Conservation (phyloP, 768 basidiomycete species). For the Russula brevipes region DNA sequence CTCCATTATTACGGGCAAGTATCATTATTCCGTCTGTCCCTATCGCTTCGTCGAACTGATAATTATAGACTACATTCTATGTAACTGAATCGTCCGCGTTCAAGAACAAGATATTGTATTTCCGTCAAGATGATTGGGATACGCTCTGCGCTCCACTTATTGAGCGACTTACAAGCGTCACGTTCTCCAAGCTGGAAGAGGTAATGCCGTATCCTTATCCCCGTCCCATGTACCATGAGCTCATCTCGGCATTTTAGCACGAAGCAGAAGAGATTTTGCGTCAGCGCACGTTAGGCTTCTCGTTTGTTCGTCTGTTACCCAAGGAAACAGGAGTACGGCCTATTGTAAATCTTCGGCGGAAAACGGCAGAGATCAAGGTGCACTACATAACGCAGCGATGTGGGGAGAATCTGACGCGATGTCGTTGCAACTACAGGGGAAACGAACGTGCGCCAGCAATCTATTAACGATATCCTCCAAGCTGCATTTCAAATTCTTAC, state of each 20-base stretch:
- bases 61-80: conserved; percentile 80
- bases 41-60: neutral
- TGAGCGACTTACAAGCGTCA: conserved; percentile 60
- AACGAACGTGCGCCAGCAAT: conserved; percentile 37
- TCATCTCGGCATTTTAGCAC: conserved; percentile 36
- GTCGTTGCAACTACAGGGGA: conserved; percentile 3
- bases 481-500: conserved; percentile 82
- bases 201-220: conserved; percentile 38
- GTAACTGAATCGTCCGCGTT: conserved; percentile 87
- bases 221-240: neutral
- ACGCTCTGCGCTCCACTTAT: conserved; percentile 75
- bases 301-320: conserved; percentile 83
- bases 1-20: conserved; percentile 71
- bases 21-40: neutral
- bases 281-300: conserved; percentile 74
- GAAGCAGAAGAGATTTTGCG: conserved; percentile 62
- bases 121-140: conserved; percentile 94
- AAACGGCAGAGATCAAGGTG: conserved; percentile 38
- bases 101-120: conserved; percentile 80
- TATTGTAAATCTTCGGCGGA: conserved; percentile 80
- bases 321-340: conserved; percentile 95
- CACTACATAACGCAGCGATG: neutral
- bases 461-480: conserved; percentile 85
- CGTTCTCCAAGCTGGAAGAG: conserved; percentile 64
- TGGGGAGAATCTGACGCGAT: conserved; percentile 31